Percentiles rank a stretch among this genome's conserved stretches.
Conservation (phyloP, 306 rosid species). For the peach (Prunus persica) region Prunus_persica_NCBIv2 NC_034015.1:10597501-10598000, state of each 20-base stretch:
- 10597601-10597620: slow-evolving; percentile 67
- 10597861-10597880: slow-evolving; percentile 79
- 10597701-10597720: slow-evolving; percentile 78
- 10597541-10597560: slow-evolving; percentile 69
- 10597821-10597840: slow-evolving; percentile 79
- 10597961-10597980: slow-evolving; percentile 70
- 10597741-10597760: slow-evolving; percentile 65
- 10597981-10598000: slow-evolving; percentile 88
- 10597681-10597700: slow-evolving; percentile 68
- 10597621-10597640: slow-evolving; percentile 75
- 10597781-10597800: slow-evolving; percentile 59
- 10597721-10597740: slow-evolving; percentile 62
- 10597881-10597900: slow-evolving; percentile 80
- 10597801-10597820: slow-evolving; percentile 94
- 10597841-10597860: slow-evolving; percentile 72
- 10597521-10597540: slow-evolving; percentile 31
- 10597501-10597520: slow-evolving; percentile 5
- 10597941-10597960: slow-evolving; percentile 58
- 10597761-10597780: slow-evolving; percentile 66
- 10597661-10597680: slow-evolving; percentile 43
- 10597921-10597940: slow-evolving; percentile 80
- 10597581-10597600: slow-evolving; percentile 59
- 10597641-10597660: slow-evolving; percentile 36
- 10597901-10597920: slow-evolving; percentile 72
- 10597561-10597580: slow-evolving; percentile 73